Evolutionary conservation across 1,139 yeast genomes (phyloP).

Genomic region (Debaryomyces nepalensis): DNA sequence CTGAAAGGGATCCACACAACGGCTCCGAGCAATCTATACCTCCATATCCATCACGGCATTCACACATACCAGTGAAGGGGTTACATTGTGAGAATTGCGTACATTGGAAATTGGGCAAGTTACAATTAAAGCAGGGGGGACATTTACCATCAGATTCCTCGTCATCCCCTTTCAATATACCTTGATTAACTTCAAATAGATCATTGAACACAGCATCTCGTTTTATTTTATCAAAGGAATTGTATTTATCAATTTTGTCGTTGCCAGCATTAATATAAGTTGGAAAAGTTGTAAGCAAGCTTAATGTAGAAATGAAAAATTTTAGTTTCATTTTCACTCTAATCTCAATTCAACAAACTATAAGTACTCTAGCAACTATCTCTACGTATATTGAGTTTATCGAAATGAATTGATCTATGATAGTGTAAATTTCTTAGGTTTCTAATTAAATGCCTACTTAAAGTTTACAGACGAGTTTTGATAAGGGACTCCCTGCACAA

Average conservation of each 20-base stretch:
- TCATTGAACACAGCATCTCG: constrained; percentile 32
- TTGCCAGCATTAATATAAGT: neutral
- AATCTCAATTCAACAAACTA: neutral
- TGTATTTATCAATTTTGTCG: constrained; percentile 1
- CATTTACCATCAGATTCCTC: constrained; percentile 53
- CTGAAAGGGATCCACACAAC: constrained; percentile 79
- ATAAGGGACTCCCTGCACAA: constrained; percentile 5
- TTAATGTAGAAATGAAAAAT: neutral
- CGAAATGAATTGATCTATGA: neutral
- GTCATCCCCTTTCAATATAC: constrained; percentile 7
- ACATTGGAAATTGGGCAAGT: constrained; percentile 87
- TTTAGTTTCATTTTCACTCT: constrained; percentile 4
- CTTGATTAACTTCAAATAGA: constrained; percentile 28
- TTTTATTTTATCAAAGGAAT: constrained; percentile 32
- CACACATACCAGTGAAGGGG: constrained; percentile 86
- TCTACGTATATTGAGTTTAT: neutral
- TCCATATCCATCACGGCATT: constrained; percentile 90
- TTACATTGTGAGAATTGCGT: constrained; percentile 88
- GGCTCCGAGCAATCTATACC: constrained; percentile 92
- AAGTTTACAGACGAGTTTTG: neutral
- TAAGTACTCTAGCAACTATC: neutral
- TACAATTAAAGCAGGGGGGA: constrained; percentile 93
- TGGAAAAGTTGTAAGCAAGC: constrained; percentile 7
- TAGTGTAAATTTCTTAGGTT: neutral
- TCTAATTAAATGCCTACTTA: neutral